These are phyloP conservation scores for Calonectria pseudoreteaudii DNA, from an alignment of 2,329 filamentous ascomycete genomes.

Conservation along the genomic window DNA sequence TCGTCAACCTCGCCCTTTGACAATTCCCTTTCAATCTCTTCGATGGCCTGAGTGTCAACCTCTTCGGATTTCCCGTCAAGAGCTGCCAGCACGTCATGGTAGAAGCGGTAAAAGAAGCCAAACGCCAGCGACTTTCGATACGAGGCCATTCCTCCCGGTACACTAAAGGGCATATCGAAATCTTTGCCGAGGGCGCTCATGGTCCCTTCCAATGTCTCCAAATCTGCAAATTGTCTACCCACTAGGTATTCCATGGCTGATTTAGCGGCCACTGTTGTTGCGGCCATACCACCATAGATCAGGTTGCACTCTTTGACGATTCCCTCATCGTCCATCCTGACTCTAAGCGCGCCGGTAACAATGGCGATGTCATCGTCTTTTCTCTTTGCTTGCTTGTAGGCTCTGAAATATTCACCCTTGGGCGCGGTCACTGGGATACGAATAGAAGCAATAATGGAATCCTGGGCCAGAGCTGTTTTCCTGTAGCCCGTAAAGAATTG, in stretches of 20 bases:
- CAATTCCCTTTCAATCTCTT: conserved; percentile 87
- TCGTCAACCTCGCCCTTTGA: conserved; percentile 85
- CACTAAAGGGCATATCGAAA: conserved; percentile 89
- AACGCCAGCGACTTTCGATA: conserved; percentile 92
- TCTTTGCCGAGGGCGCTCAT: conserved; percentile 92
- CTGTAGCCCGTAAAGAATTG: conserved; percentile 95
- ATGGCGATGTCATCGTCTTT: conserved; percentile 99
- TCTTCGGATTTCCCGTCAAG: conserved; percentile 61
- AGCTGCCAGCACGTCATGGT: conserved; percentile 83
- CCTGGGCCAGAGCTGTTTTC: conserved; percentile 80
- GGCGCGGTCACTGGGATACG: conserved; percentile 82
- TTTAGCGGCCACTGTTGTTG: conserved; percentile 88
- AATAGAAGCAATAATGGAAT: conserved; percentile 88
- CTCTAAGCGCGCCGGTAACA: conserved; percentile 86
- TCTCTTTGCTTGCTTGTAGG: conserved; percentile 96
- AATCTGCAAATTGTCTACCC: conserved; percentile 83
- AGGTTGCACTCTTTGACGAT: conserved; percentile 80
- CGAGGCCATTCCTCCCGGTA: conserved; percentile 97
- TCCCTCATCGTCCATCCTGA: conserved; percentile 77
- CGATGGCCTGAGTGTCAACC: conserved; percentile 79
- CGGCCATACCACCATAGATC: conserved; percentile 95
- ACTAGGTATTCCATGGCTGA: conserved; percentile 79
- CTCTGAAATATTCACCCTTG: conserved; percentile 84
- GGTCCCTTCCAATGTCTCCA: conserved; percentile 85
- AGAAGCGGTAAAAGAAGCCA: conserved; percentile 97